Conservation (phyloP, 768 basidiomycete species). For the Mycena polygramma region DNA sequence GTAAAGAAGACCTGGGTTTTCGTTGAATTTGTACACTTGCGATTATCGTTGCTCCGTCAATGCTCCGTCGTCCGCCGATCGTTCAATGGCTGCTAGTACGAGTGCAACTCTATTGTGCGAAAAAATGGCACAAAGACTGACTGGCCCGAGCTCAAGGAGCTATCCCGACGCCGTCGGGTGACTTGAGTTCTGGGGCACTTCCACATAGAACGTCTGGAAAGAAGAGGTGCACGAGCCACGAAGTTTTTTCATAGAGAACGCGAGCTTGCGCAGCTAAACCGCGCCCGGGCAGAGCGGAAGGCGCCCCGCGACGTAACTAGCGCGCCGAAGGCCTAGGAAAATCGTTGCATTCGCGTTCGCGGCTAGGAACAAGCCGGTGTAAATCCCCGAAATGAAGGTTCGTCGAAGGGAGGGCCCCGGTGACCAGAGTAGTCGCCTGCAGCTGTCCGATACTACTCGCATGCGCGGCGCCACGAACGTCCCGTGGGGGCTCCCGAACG, state of each 20-base stretch:
- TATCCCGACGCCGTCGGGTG: constrained; percentile 9
- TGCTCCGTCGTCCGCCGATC: no score
- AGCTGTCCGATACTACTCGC: background rate
- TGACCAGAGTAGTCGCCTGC: constrained; percentile 11
- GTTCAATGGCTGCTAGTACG: background rate
- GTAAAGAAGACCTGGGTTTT: no score
- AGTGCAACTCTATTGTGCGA: background rate
- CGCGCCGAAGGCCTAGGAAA: background rate
- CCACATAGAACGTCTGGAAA: background rate
- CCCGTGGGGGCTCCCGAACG: no score
- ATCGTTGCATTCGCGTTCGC: background rate
- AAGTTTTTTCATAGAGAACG: background rate
- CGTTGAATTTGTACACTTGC: no score
- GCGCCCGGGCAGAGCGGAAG: constrained; percentile 6
- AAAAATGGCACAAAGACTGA: background rate
- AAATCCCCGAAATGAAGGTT: constrained; percentile 28
- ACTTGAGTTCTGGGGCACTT: constrained; percentile 5
- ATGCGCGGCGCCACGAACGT: background rate
- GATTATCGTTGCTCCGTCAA: no score
- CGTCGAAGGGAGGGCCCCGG: background rate
- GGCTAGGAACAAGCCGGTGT: constrained; percentile 21
- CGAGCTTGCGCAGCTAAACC: background rate
- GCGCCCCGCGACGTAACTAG: background rate
- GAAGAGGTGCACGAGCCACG: background rate
- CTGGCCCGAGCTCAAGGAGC: background rate